A percentile compares a stretch with the other conserved stretches of the same genome.
phyloP scores from a whole-genome alignment of 2,329 filamentous ascomycete genomes.

The Kalaharituber pfeilii region DNA sequence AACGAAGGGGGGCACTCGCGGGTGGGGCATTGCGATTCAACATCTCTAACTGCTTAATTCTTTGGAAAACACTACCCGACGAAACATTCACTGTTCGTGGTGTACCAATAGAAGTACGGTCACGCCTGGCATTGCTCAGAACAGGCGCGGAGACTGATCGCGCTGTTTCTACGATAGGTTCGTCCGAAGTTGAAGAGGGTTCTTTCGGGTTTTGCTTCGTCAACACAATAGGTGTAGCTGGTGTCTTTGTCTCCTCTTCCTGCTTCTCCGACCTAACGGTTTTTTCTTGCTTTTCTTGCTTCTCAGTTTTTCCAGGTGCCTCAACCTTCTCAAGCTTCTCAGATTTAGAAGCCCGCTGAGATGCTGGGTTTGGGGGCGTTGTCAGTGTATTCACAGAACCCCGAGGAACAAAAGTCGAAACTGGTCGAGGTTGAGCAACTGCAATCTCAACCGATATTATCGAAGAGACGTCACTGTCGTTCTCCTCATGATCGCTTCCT shows the following conservation, averaged over 20 bases:
- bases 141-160: conserved; percentile 41
- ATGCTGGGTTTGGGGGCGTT: background rate
- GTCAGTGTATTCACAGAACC: background rate
- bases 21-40: conserved; percentile 30
- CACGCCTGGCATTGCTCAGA: conserved; percentile 37
- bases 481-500: conserved; percentile 2
- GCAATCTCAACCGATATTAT: background rate
- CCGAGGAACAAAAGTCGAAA: background rate
- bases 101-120: conserved; percentile 33
- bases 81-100: conserved; percentile 66
- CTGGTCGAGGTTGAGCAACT: background rate
- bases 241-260: background rate
- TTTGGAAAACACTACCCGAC: conserved; percentile 67
- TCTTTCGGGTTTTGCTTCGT: conserved; percentile 13
- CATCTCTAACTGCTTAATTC: conserved; percentile 84
- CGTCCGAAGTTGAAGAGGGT: conserved; percentile 27
- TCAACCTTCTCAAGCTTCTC: background rate
- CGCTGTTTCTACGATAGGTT: conserved; percentile 31
- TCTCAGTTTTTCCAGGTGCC: too few species aligned
- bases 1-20: conserved; percentile 28
- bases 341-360: background rate
- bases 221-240: conserved; percentile 6
- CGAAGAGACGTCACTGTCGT: background rate
- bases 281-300: too few species aligned
- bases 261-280: too few species aligned